Conservation (phyloP, 2,329 filamentous ascomycete species). For the Cryphonectria naterciae region DNA sequence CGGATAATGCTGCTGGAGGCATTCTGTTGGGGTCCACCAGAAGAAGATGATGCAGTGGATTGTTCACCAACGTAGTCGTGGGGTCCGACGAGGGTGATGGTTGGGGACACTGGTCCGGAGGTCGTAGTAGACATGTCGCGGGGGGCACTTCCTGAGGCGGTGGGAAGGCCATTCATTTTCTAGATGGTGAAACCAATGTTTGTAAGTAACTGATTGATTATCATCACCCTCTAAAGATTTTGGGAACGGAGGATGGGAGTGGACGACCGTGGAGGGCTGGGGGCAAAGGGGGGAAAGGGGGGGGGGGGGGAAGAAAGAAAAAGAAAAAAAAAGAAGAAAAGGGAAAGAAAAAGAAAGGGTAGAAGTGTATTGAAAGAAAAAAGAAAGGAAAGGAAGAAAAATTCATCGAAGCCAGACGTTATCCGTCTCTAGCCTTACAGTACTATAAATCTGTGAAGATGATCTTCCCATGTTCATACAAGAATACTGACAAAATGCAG, state of each 20-base stretch:
- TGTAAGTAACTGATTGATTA: not conserved
- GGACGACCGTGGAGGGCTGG: no score
- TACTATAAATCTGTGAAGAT: not conserved
- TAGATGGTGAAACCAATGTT: not conserved
- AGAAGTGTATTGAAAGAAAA: not conserved
- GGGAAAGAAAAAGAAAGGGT: no score
- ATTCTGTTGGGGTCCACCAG: not conserved
- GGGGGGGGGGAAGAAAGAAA: no score
- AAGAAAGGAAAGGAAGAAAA: not conserved
- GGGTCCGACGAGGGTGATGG: no score
- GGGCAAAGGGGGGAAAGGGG: no score
- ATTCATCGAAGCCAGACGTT: not conserved
- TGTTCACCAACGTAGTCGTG: not conserved
- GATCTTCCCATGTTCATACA: not conserved
- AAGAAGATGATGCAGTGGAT: not conserved
- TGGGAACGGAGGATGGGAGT: no score
- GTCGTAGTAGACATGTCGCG: not conserved
- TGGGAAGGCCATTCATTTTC: not conserved
- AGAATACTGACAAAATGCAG: not conserved
- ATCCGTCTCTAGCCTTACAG: not conserved
- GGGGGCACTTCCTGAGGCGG: not conserved
- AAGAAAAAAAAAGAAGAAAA: no score
- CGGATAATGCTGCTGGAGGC: not conserved
- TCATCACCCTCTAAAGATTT: not conserved
- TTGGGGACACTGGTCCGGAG: not conserved